Conservation (phyloP, 768 basidiomycete species). For the Termitomyces sp. region DNA sequence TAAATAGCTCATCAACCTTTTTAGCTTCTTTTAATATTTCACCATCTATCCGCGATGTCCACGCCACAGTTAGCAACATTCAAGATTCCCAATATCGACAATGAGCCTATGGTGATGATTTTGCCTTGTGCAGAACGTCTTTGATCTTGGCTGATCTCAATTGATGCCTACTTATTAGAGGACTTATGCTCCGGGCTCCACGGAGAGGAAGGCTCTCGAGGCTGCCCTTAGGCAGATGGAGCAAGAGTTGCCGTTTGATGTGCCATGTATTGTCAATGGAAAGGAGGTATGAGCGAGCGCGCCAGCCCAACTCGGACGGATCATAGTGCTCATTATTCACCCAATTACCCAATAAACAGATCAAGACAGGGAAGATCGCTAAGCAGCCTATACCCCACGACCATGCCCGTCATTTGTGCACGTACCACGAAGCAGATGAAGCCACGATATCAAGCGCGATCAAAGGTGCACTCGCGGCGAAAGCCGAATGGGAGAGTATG, state of each 20-base stretch:
- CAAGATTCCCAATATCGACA: conserved; percentile 79
- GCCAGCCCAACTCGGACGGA: neutral
- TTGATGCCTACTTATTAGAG: conserved; percentile 35
- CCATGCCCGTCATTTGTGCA: conserved; percentile 75
- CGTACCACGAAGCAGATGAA: conserved; percentile 85
- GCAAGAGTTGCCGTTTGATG: conserved; percentile 80
- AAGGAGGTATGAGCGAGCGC: conserved; percentile 50
- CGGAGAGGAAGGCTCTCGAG: conserved; percentile 69
- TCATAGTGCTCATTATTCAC: neutral
- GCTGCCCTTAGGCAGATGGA: conserved; percentile 78
- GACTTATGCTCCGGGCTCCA: conserved; percentile 71
- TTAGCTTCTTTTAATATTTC: neutral
- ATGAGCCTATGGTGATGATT: conserved; percentile 85
- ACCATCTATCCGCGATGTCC: conserved; percentile 40
- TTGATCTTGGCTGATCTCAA: neutral
- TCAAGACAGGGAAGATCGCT: conserved; percentile 74
- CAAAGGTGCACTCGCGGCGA: conserved; percentile 81
- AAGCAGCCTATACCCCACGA: conserved; percentile 85
- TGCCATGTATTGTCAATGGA: conserved; percentile 91
- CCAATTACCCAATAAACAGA: conserved; percentile 37
- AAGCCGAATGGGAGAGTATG: conserved; percentile 86
- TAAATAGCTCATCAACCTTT: conserved; percentile 10
- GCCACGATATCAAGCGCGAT: conserved; percentile 76
- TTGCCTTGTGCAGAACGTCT: neutral
- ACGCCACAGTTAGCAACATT: conserved; percentile 79